Percentiles rank a stretch among this genome's conserved stretches.
phyloP scores from a whole-genome alignment of 2,329 filamentous ascomycete genomes.

The Hypomyces perniciosus region DNA sequence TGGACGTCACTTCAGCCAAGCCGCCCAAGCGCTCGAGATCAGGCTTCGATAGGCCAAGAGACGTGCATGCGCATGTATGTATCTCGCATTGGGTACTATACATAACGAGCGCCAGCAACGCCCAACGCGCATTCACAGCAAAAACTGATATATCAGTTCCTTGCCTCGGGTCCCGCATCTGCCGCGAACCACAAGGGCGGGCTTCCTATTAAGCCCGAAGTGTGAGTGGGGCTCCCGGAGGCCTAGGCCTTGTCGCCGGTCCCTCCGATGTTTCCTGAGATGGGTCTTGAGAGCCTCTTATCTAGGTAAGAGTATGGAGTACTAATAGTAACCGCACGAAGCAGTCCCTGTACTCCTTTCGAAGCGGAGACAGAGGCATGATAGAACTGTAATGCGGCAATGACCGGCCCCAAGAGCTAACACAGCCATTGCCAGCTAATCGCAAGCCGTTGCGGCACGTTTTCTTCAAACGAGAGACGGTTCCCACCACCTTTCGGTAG shows the following conservation, averaged over 20 bases:
- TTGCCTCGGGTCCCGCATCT: not conserved
- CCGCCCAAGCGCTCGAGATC: not conserved
- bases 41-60: no score
- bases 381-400: no score
- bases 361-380: no score
- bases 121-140: not conserved
- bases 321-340: not conserved
- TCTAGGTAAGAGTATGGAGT: not conserved
- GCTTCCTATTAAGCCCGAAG: not conserved
- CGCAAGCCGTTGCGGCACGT: not conserved
- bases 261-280: not conserved
- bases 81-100: not conserved
- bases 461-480: not conserved
- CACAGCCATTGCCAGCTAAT: not conserved
- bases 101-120: not conserved
- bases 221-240: slow-evolving; percentile 1
- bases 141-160: no score
- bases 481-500: not conserved
- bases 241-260: not conserved
- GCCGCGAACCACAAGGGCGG: not conserved
- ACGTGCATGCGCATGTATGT: no score
- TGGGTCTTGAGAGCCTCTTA: not conserved
- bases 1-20: not conserved
- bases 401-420: not conserved
- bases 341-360: not conserved